A percentile compares a stretch with the other conserved stretches of the same genome.
Conservation (phyloP, 2,329 filamentous ascomycete species). For the Beauveria bassiana region DNA sequence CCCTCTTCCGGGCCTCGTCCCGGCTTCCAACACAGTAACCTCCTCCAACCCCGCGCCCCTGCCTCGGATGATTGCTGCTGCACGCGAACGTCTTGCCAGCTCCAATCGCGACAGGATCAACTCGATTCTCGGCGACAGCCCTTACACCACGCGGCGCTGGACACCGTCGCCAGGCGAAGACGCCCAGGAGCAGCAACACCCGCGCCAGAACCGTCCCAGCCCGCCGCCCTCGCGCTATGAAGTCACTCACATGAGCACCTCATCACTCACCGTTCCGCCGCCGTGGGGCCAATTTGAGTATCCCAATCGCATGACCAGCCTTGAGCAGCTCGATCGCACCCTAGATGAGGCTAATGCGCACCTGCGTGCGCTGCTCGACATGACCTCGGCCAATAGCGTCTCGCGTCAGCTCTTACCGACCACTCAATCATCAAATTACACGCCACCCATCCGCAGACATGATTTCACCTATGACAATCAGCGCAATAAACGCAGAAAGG, state of each 20-base stretch:
- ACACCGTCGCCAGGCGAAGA: neutral
- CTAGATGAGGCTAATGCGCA: slow-evolving; percentile 37
- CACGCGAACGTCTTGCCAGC: neutral
- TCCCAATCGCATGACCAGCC: slow-evolving; percentile 16
- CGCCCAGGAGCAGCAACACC: neutral
- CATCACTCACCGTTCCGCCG: neutral
- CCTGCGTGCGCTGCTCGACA: slow-evolving; percentile 35
- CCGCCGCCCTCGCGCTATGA: neutral
- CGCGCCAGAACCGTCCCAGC: neutral
- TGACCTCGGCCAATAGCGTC: slow-evolving; percentile 25
- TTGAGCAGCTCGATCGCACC: slow-evolving; percentile 31
- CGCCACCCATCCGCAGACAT: slow-evolving; percentile 27
- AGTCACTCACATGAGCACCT: neutral
- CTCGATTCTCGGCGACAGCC: slow-evolving; percentile 5
- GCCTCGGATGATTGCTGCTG: neutral
- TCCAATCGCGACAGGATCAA: slow-evolving; percentile 2
- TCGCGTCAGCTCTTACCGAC: slow-evolving; percentile 21
- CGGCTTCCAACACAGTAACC: neutral
- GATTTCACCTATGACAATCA: slow-evolving; percentile 41
- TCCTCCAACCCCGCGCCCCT: neutral
- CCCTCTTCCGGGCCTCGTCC: neutral
- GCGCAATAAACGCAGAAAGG: slow-evolving; percentile 58
- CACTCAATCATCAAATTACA: slow-evolving; percentile 19
- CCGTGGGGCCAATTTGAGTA: neutral
- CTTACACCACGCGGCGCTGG: slow-evolving; percentile 9